A percentile compares a stretch with the other conserved stretches of the same genome.
phyloP scores from a whole-genome alignment of 306 rosid genomes.

The Astragalus glycyphyllos region DNA sequence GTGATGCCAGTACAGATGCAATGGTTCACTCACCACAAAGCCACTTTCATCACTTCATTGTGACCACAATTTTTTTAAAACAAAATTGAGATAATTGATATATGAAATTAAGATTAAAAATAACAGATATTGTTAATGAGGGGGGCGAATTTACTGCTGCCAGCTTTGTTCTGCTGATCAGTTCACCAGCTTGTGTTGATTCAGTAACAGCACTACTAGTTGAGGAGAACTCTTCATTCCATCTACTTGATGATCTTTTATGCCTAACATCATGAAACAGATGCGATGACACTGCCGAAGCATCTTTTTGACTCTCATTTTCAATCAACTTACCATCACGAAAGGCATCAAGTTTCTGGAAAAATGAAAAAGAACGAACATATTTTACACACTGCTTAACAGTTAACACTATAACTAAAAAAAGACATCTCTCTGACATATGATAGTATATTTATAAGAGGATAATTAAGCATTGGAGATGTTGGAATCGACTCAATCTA shows the following conservation, averaged over 20 bases:
- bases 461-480: conserved; percentile 14
- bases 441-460: conserved; percentile 1
- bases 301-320: conserved; percentile 73
- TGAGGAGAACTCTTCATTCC: conserved; percentile 87
- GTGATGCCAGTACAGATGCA: conserved; percentile 12
- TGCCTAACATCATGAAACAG: conserved; percentile 68
- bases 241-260: conserved; percentile 79
- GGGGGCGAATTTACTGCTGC: conserved; percentile 43
- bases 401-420: conserved; percentile 26
- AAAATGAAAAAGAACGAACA: conserved; percentile 11
- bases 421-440: conserved; percentile 3
- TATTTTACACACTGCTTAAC: conserved; percentile 25
- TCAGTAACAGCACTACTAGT: conserved; percentile 79
- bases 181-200: conserved; percentile 87
- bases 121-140: conserved; percentile 11
- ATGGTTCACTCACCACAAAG: conserved; percentile 7
- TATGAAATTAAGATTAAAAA: conserved; percentile 21
- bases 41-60: neutral
- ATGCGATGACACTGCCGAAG: conserved; percentile 58
- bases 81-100: conserved; percentile 9
- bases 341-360: conserved; percentile 66
- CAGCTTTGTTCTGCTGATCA: conserved; percentile 69
- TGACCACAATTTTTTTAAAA: neutral
- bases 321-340: conserved; percentile 62
- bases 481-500: conserved; percentile 12